Conservation (phyloP, 176 grass and related monocot species). For the Cenchrus purpureus region DNA sequence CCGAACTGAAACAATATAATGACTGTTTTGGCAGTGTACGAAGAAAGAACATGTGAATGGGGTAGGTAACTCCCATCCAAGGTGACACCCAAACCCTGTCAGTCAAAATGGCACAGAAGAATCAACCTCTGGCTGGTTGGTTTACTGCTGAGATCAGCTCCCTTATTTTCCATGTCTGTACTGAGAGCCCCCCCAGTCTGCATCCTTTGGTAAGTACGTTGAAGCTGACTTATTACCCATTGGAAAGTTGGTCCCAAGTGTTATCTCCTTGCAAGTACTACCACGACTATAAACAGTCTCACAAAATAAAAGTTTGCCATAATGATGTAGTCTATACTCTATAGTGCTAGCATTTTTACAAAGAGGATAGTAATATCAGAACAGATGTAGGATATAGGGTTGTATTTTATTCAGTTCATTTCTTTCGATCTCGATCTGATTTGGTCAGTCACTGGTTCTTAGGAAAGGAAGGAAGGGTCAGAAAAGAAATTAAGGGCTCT, state of each 20-base stretch:
- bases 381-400: background rate
- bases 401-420: slow-evolving; percentile 5
- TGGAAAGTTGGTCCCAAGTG: slow-evolving; percentile 34
- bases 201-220: slow-evolving; percentile 28
- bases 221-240: slow-evolving; percentile 18
- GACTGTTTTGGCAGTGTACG: slow-evolving; percentile 16
- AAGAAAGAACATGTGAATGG: slow-evolving; percentile 18
- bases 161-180: slow-evolving; percentile 40
- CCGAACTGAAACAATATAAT: slow-evolving; percentile 22
- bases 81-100: slow-evolving; percentile 21
- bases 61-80: background rate
- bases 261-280: slow-evolving; percentile 25
- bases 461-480: background rate
- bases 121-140: slow-evolving; percentile 42
- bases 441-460: background rate
- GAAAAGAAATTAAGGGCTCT: background rate
- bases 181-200: slow-evolving; percentile 34
- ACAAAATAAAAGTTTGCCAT: background rate
- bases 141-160: slow-evolving; percentile 49
- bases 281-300: background rate
- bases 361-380: background rate
- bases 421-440: slow-evolving; percentile 20
- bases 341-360: slow-evolving; percentile 19
- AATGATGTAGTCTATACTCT: slow-evolving; percentile 5
- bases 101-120: slow-evolving; percentile 47